phyloP scores from a whole-genome alignment of 345 rosid genomes.

The Iberis pinnata region DNA sequence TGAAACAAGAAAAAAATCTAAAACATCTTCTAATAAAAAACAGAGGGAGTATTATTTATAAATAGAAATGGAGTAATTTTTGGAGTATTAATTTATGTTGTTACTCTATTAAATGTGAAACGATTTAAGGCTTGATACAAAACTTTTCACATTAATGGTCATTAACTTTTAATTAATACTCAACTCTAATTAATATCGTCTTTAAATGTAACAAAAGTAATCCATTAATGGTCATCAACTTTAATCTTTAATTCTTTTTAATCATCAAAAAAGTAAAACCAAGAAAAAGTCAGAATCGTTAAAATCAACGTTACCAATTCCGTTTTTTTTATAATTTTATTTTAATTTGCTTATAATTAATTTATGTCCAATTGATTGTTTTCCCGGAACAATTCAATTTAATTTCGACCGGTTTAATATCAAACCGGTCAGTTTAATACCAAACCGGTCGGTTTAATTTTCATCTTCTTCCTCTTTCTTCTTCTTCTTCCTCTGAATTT shows the following conservation, averaged over 20 bases:
- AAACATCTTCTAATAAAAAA: too few species aligned
- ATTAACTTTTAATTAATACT: too few species aligned
- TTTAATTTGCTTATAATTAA: background rate
- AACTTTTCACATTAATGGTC: too few species aligned
- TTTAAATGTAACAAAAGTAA: too few species aligned
- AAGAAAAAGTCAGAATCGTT: constrained; percentile 10
- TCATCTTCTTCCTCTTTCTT: background rate
- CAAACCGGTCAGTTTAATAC: background rate
- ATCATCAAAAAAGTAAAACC: constrained; percentile 22
- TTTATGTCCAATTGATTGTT: background rate
- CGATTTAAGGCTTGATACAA: background rate
- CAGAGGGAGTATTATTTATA: background rate
- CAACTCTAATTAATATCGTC: background rate
- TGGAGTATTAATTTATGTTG: background rate
- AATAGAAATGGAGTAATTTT: too few species aligned
- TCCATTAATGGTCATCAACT: background rate
- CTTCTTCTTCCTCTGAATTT: background rate
- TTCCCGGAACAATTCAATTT: constrained; percentile 11
- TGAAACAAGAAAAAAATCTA: too few species aligned
- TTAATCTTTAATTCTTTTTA: constrained; percentile 10
- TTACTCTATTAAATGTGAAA: background rate
- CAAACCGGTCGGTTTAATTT: background rate
- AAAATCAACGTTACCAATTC: constrained; percentile 17
- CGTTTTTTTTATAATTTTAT: background rate
- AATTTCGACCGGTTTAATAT: constrained; percentile 14